Percentiles rank a stretch among this genome's conserved stretches.
Evolutionary conservation across 2,329 filamentous ascomycete species (phyloP).

Genomic region (Paramyrothecium roridum): DNA sequence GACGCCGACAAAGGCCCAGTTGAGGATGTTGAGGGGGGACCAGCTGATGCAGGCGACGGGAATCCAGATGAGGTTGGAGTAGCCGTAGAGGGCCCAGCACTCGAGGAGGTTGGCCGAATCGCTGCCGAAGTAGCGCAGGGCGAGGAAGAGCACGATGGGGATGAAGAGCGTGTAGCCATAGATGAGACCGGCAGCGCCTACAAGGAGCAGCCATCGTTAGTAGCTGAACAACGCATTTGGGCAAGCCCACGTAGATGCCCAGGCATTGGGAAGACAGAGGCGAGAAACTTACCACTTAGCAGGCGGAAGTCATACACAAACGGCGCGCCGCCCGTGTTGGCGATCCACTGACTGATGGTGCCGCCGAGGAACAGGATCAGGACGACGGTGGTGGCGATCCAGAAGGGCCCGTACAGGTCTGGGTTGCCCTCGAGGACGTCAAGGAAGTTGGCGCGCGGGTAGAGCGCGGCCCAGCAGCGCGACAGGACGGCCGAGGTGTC

Average conservation of each 20-base stretch:
- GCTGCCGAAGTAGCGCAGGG: conserved; percentile 92
- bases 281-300: conserved; percentile 63
- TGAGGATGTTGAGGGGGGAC: conserved; percentile 80
- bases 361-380: conserved; percentile 93
- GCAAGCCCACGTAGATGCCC: neutral
- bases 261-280: neutral
- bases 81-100: conserved; percentile 94
- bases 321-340: conserved; percentile 61
- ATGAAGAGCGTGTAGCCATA: conserved; percentile 94
- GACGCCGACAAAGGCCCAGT: conserved; percentile 89
- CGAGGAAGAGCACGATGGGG: conserved; percentile 80
- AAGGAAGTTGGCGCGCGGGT: conserved; percentile 89
- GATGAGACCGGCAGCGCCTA: conserved; percentile 84
- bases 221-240: too few species aligned
- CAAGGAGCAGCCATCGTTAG: neutral
- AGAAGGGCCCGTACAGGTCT: conserved; percentile 94
- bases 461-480: conserved; percentile 85
- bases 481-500: conserved; percentile 86
- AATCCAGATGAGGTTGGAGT: conserved; percentile 96
- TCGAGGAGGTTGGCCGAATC: conserved; percentile 91
- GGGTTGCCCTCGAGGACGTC: conserved; percentile 96
- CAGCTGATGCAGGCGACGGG: conserved; percentile 89
- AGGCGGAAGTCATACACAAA: conserved; percentile 92
- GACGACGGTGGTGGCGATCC: conserved; percentile 97
- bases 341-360: conserved; percentile 88